Percentiles rank a stretch among this genome's conserved stretches.
Evolutionary conservation across 208 protist species (phyloP).

Genomic region (Crithidia acanthocephali): DNA sequence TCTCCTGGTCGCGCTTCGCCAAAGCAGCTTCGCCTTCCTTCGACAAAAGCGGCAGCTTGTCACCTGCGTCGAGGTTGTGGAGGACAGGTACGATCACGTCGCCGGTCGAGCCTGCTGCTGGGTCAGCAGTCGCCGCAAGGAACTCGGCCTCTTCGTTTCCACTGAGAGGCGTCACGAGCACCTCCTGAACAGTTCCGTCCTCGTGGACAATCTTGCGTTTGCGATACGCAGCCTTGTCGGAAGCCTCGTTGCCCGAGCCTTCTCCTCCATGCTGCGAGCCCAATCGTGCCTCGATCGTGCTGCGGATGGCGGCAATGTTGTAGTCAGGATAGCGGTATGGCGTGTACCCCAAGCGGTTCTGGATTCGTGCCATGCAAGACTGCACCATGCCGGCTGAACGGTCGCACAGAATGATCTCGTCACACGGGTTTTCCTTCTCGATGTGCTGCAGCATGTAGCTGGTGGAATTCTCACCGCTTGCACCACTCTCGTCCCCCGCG

Average conservation of each 20-base stretch:
- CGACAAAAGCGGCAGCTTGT: conserved; percentile 53
- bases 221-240: conserved; percentile 21
- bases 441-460: conserved; percentile 46
- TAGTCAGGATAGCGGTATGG: conserved; percentile 87
- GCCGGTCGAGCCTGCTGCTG: not conserved
- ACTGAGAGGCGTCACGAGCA: conserved; percentile 44
- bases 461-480: conserved; percentile 19
- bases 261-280: conserved; percentile 2
- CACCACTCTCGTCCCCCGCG: not conserved
- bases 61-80: conserved; percentile 40
- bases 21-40: conserved; percentile 43
- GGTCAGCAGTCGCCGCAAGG: conserved; percentile 15
- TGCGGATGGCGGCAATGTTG: conserved; percentile 49
- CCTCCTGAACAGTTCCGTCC: conserved; percentile 58
- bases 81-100: conserved; percentile 56
- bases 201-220: conserved; percentile 56
- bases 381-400: conserved; percentile 79
- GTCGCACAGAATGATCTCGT: conserved; percentile 83
- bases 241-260: conserved; percentile 3
- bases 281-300: conserved; percentile 30
- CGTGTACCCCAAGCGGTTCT: conserved; percentile 62
- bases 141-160: conserved; percentile 45
- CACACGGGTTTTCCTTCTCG: conserved; percentile 39
- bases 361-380: conserved; percentile 53
- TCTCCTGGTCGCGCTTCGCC: conserved; percentile 36